Base-by-base conservation (phyloP, 164 flowering plant species). In the Chloranthus sessilifolius region DNA sequence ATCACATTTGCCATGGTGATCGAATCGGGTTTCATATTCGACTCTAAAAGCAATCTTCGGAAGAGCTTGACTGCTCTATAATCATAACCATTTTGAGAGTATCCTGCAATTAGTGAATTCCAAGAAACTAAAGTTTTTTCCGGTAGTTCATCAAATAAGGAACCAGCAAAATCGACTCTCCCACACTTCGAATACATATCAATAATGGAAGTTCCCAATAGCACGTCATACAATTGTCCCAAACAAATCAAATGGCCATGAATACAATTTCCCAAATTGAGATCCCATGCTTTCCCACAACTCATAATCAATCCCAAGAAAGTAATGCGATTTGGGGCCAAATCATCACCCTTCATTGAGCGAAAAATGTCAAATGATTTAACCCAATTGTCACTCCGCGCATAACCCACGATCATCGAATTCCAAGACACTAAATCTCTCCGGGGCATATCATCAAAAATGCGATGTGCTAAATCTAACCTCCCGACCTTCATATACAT, bases 351-450 rank as follows among this genome's bases (percentile, higher is more conserved):
- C 55, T 62, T 59, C 74, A 68, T 62, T 46, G 39, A 33, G 17
- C 43, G 48, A 41, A 59, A 73, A 29, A 73, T 26, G 9, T 51
- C 42, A 54, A 65, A 65, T 24, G 54, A 65, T 65, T 65, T 58
- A 23, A n/a, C 10, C 58, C 68, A 62, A 47, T 62, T 23, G 22
- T 61, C 65, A 53, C 33, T 58, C 28, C 56, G 63, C 5, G 71
- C 68, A 66, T 65, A 65, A 26, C 68, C 71, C 3, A 63, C 47
- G 11, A 73, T 65, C 58, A 73, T 22, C 11, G 66, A 47, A 62
- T 69, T 73, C 74, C 77, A 73, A 21, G 77, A 64, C 41, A 68
- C 70, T 25, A 65, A 1, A 73, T 73, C 77, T 42, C 53, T 68
- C 42, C 40, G 16, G 33, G 16, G 27, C 63, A 65, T 65, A 17